Percentiles rank a stretch among this genome's conserved stretches.
Evolutionary conservation across 2,329 filamentous ascomycete species (phyloP).

Genomic region (Truncatella angustata): DNA sequence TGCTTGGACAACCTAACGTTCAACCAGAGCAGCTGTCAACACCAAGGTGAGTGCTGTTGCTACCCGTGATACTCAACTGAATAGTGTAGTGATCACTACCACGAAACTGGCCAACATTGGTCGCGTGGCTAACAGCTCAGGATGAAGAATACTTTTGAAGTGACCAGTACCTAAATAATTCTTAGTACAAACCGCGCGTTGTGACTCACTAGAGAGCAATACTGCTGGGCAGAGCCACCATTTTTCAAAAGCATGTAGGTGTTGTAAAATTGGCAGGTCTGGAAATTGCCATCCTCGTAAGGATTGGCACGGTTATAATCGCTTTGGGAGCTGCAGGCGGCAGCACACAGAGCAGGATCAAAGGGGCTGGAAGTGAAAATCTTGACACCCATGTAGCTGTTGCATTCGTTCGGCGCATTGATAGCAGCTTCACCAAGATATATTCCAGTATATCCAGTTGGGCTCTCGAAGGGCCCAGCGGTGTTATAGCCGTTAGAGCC

Average conservation of each 20-base stretch:
- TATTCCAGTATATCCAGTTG: constrained; percentile 13
- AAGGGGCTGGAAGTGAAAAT: constrained; percentile 26
- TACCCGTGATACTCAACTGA: constrained; percentile 22
- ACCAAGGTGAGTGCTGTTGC: constrained; percentile 18
- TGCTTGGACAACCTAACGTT: background rate
- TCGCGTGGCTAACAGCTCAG: constrained; percentile 17
- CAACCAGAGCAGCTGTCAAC: background rate
- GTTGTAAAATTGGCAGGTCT: constrained; percentile 23
- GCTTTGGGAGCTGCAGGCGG: constrained; percentile 25
- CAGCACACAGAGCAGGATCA: constrained; percentile 26
- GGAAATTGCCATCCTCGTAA: constrained; percentile 16
- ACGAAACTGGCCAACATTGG: constrained; percentile 19
- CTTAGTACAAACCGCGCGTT: too few relatives aligned
- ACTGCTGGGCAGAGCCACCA: constrained; percentile 25
- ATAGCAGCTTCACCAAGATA: constrained; percentile 24
- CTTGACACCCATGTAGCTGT: constrained; percentile 28
- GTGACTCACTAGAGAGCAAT: constrained; percentile 14
- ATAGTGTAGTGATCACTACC: constrained; percentile 25
- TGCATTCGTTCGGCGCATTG: constrained; percentile 23
- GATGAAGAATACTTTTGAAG: constrained; percentile 5
- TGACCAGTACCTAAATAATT: background rate
- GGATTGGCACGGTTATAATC: constrained; percentile 24
- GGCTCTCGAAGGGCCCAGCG: constrained; percentile 10
- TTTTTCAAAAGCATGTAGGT: constrained; percentile 26
- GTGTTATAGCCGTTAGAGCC: constrained; percentile 38